These are phyloP conservation scores for Xylaria nigripes DNA, from an alignment of 495 filamentous ascomycete species.

Conservation along the genomic window DNA sequence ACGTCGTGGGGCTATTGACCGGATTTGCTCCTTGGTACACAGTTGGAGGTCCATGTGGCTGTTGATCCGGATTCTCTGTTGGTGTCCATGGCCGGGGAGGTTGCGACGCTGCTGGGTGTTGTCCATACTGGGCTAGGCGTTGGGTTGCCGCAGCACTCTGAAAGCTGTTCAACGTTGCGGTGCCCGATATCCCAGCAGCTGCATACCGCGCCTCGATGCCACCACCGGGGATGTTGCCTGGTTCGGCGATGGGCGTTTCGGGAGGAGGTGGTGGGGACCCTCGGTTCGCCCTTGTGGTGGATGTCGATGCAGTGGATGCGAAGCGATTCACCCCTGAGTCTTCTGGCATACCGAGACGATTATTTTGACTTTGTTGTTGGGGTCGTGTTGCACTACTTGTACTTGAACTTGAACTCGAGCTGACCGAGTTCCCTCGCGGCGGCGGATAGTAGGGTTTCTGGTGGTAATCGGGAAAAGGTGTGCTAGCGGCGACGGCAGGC, in stretches of 20 bases:
- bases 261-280: constrained; percentile 93
- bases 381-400: constrained; percentile 23
- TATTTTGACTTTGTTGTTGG: constrained; percentile 13
- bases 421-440: constrained; percentile 40
- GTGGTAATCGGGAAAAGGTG: constrained; percentile 39
- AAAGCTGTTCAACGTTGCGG: constrained; percentile 67
- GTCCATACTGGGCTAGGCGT: constrained; percentile 63
- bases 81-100: constrained; percentile 85
- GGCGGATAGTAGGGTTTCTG: constrained; percentile 44
- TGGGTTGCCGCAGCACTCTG: constrained; percentile 79
- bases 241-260: constrained; percentile 81
- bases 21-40: constrained; percentile 78
- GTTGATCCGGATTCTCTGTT: constrained; percentile 79
- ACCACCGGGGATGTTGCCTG: constrained; percentile 57
- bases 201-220: constrained; percentile 87
- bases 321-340: constrained; percentile 62
- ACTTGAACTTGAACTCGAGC: constrained; percentile 34
- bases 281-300: constrained; percentile 83
- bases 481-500: constrained; percentile 24
- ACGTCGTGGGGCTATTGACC: constrained; percentile 30
- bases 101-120: constrained; percentile 30
- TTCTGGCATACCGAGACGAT: constrained; percentile 25
- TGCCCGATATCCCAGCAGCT: constrained; percentile 78
- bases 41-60: constrained; percentile 85
- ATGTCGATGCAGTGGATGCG: constrained; percentile 80